Evolutionary conservation across 2,329 filamentous ascomycete genomes (phyloP).

Genomic region (Ophiostoma ulmi): DNA sequence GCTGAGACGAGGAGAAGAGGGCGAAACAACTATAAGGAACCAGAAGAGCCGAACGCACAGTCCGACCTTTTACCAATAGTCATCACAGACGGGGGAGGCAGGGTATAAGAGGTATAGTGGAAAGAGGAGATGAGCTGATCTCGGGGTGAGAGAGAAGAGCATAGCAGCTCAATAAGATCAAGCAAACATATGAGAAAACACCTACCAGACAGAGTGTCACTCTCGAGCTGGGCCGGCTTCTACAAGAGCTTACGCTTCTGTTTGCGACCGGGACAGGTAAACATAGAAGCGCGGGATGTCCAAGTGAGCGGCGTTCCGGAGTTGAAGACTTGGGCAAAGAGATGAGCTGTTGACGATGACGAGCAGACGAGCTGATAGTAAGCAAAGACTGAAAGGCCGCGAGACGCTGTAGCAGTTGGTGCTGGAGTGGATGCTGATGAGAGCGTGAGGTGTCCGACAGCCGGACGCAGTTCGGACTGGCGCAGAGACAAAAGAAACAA

Average conservation of each 20-base stretch:
- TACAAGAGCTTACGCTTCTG: neutral
- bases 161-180: neutral
- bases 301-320: neutral
- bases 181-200: neutral
- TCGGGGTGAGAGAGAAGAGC: neutral
- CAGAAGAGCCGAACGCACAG: constrained; percentile 35
- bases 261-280: neutral
- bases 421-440: too few species aligned
- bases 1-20: constrained; percentile 14
- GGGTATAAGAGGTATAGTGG: neutral
- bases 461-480: too few species aligned
- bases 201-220: neutral
- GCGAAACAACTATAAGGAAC: constrained; percentile 30
- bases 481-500: neutral
- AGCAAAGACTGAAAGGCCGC: too few species aligned
- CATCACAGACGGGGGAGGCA: constrained; percentile 39
- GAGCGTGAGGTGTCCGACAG: too few species aligned
- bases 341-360: neutral
- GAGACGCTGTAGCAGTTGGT: too few species aligned
- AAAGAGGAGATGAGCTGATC: neutral
- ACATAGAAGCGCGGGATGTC: neutral
- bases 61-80: constrained; percentile 47
- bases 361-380: neutral
- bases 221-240: neutral
- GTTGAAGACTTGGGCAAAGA: neutral